Percentiles rank a stretch among this genome's conserved stretches.
phyloP scores from a whole-genome alignment of 768 basidiomycete genomes.

The Russula emetica region DNA sequence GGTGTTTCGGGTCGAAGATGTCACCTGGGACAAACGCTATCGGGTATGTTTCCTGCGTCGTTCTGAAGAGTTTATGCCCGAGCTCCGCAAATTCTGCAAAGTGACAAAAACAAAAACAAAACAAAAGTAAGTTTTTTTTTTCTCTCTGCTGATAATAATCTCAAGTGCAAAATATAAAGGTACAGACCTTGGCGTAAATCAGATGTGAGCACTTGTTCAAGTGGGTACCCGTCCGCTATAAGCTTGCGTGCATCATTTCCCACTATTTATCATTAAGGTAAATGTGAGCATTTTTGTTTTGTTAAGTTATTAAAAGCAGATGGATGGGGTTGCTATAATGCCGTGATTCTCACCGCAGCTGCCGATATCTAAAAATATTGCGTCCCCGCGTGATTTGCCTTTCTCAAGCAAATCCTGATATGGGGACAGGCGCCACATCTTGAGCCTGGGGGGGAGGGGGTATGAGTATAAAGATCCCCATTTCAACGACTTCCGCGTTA shows the following conservation, averaged over 20 bases:
- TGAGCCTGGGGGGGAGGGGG: slow-evolving; percentile 11
- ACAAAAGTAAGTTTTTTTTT: background rate
- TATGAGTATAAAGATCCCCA: too few species aligned
- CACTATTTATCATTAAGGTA: slow-evolving; percentile 30
- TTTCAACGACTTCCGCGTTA: background rate
- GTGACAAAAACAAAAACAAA: background rate
- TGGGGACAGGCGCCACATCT: background rate
- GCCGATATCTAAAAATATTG: slow-evolving; percentile 44
- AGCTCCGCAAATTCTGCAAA: slow-evolving; percentile 55
- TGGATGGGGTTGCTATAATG: too few species aligned
- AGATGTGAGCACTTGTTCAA: slow-evolving; percentile 37
- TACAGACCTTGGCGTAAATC: slow-evolving; percentile 39
- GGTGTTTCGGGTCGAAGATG: slow-evolving; percentile 44
- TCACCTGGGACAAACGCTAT: slow-evolving; percentile 55
- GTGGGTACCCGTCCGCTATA: slow-evolving; percentile 42
- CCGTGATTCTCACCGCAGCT: slow-evolving; percentile 40
- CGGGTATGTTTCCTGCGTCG: slow-evolving; percentile 49
- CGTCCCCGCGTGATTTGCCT: slow-evolving; percentile 36
- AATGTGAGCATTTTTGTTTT: background rate
- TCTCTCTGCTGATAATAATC: too few species aligned
- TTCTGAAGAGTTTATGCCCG: slow-evolving; percentile 57
- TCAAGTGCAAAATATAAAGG: background rate
- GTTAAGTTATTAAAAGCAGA: background rate
- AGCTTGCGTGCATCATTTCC: slow-evolving; percentile 44
- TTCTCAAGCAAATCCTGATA: slow-evolving; percentile 29